Evolutionary conservation across 2,329 filamentous ascomycete genomes (phyloP).

Genomic region (Pseudocercospora cruenta): DNA sequence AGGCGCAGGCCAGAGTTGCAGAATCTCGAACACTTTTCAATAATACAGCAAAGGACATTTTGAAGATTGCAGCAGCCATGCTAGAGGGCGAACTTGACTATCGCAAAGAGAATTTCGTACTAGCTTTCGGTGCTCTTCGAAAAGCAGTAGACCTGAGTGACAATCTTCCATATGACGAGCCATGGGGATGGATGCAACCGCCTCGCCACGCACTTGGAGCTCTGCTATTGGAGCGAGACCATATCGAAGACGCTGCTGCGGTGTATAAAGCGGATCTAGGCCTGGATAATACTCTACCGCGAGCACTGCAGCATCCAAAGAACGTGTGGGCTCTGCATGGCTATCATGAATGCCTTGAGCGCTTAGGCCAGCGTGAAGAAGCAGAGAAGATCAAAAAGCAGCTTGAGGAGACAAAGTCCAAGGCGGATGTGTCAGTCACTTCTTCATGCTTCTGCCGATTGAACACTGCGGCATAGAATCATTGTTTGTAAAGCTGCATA

Average conservation of each 20-base stretch:
- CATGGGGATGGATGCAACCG: slow-evolving; percentile 80
- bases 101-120: slow-evolving; percentile 60
- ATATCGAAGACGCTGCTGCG: slow-evolving; percentile 42
- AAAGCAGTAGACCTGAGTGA: slow-evolving; percentile 64
- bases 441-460: slow-evolving; percentile 61
- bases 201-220: slow-evolving; percentile 70
- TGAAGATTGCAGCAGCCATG: slow-evolving; percentile 65
- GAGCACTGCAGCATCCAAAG: slow-evolving; percentile 68
- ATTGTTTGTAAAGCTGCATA: neutral
- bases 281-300: slow-evolving; percentile 57
- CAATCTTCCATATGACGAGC: slow-evolving; percentile 68
- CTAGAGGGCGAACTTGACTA: slow-evolving; percentile 75
- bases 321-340: slow-evolving; percentile 79
- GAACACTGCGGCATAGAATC: neutral
- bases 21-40: slow-evolving; percentile 68
- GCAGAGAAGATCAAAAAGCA: slow-evolving; percentile 54
- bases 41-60: slow-evolving; percentile 66
- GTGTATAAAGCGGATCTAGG: slow-evolving; percentile 48
- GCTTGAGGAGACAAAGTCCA: slow-evolving; percentile 56
- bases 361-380: slow-evolving; percentile 46
- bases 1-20: slow-evolving; percentile 58
- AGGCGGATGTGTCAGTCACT: slow-evolving; percentile 62
- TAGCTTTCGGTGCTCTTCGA: slow-evolving; percentile 57
- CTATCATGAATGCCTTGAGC: slow-evolving; percentile 71
- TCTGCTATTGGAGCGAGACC: slow-evolving; percentile 66